Percentiles rank a stretch among this genome's conserved stretches.
phyloP scores from a whole-genome alignment of 495 filamentous ascomycete genomes.

The Trichoderma orchidacearum region DNA sequence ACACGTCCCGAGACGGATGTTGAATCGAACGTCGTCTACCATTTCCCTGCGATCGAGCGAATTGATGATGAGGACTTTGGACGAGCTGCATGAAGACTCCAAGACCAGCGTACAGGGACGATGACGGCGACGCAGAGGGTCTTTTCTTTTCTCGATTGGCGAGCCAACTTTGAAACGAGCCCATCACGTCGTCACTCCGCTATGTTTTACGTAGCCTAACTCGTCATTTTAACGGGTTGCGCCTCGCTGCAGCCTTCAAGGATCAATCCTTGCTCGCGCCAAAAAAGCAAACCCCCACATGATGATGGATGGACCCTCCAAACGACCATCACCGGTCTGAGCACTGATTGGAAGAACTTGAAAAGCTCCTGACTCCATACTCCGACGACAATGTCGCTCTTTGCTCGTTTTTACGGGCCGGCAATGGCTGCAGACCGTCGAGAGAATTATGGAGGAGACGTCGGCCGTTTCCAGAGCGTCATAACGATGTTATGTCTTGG shows the following conservation, averaged over 20 bases:
- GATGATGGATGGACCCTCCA: slow-evolving; percentile 1
- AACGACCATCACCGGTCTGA: background rate
- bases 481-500: background rate
- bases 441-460: background rate
- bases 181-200: background rate
- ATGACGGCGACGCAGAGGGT: background rate
- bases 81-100: background rate
- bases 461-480: no score
- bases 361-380: background rate
- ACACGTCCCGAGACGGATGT: background rate
- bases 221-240: background rate
- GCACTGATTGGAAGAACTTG: background rate
- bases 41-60: no score
- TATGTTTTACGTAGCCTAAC: background rate
- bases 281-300: background rate
- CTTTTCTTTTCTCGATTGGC: background rate
- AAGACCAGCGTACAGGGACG: background rate
- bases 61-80: no score
- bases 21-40: background rate
- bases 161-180: background rate
- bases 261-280: background rate
- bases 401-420: background rate
- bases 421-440: no score
- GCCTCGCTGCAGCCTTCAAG: background rate
- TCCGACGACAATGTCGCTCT: background rate